Evolutionary conservation across 1,139 yeast genomes (phyloP), one percentile per base, ranked within the genome.

Genomic region (Geotrichum candidum): DNA sequence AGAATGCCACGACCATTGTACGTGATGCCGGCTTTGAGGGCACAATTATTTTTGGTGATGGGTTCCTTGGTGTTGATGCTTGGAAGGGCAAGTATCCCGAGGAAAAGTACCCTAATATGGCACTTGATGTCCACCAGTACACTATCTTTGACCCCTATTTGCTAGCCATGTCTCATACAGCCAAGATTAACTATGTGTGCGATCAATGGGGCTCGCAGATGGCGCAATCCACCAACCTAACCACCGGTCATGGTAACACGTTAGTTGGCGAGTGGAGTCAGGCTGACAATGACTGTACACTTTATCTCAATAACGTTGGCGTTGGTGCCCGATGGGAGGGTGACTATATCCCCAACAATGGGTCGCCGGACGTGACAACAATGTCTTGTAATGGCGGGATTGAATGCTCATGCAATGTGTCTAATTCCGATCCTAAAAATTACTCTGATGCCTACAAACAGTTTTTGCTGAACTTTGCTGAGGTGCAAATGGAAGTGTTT

Each of bases 281-380:
- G 54, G 97, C 97, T 1, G 82, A 90, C 69, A 90, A 95, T n/a
- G 97, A 91, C 76, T 91, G 97, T 78, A 85, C 95, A 22, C 78
- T 78, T 64, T 90, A 95, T 91, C 76, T 91, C 63, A 91, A 91
- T 71, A 96, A 96, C 71, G 96, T 88, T 45, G 90, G 90, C n/a
- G 80, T 85, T 62, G 96, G 96, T 58, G 85, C 96, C 23, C 82
- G 97, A 69, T 90, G 84, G 80, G 90, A 88, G 56, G 95, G 91
- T 31, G 66, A 66, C 15, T 72, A 64, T 59, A 63, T 67, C 55
- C 71, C 71, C 11, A 59, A 73, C 2, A 59, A 54, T 29, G 64
- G 55, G 2, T 29, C 64, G 3, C 54, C 31, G 1, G 63, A 64
- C 7, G 69, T 73, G 1, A 60, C 66, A 23, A 62, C 67, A 10